Evolutionary conservation across 768 basidiomycete species (phyloP).

Genomic region (Sporobolomyces phaffii): DNA sequence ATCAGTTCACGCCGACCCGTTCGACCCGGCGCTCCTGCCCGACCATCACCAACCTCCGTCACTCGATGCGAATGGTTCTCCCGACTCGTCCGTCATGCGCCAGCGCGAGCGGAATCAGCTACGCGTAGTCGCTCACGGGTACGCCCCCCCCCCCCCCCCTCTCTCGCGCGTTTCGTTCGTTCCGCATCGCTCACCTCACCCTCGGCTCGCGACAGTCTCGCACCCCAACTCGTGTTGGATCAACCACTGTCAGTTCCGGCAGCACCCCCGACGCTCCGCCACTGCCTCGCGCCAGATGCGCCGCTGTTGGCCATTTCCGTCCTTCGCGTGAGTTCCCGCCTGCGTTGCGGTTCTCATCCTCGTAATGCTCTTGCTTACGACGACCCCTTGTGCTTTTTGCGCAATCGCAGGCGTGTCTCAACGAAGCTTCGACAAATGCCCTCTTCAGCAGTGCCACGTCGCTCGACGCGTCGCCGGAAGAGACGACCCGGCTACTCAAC

Average conservation of each 20-base stretch:
- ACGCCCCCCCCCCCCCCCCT: neutral
- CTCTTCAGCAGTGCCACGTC: slow-evolving; percentile 14
- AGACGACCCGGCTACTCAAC: slow-evolving; percentile 15
- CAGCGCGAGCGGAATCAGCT: slow-evolving; percentile 5
- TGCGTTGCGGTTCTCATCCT: neutral
- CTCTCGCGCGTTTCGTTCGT: neutral
- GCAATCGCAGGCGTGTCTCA: slow-evolving; percentile 14
- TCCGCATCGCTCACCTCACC: neutral
- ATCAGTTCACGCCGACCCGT: neutral
- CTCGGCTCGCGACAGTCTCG: neutral
- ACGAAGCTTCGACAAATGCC: slow-evolving; percentile 21
- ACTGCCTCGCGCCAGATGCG: neutral
- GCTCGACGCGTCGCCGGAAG: neutral
- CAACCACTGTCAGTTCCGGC: neutral
- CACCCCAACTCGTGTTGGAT: slow-evolving; percentile 14
- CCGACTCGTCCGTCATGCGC: neutral
- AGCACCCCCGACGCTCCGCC: neutral
- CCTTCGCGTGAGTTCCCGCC: slow-evolving; percentile 9
- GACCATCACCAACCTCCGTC: slow-evolving; percentile 9
- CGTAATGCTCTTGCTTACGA: no score
- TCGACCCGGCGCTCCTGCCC: neutral
- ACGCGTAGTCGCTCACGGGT: slow-evolving; percentile 8
- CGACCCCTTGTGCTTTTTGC: no score
- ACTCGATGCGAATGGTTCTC: neutral
- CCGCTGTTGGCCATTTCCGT: neutral